phyloP scores from a whole-genome alignment of 108 stramenopile species.

The Chaetoceros muelleri region DNA sequence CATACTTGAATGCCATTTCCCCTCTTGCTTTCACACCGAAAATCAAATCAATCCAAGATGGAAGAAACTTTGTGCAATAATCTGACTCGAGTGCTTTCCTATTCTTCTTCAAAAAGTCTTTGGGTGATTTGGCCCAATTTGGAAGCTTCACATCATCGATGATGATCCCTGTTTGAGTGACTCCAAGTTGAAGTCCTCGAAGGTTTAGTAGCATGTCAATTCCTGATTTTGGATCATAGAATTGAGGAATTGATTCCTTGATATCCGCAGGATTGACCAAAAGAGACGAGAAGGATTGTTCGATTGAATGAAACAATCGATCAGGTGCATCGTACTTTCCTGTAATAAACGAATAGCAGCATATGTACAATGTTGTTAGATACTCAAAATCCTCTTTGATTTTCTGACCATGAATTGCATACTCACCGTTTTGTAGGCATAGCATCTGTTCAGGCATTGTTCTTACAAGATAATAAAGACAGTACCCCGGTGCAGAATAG shows the following conservation, averaged over 20 bases:
- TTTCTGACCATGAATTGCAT: neutral
- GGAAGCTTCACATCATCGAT: slow-evolving; percentile 87
- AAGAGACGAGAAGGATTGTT: slow-evolving; percentile 64
- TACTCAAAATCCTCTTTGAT: no score
- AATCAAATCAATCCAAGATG: slow-evolving; percentile 96
- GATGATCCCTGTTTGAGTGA: slow-evolving; percentile 76
- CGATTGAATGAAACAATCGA: slow-evolving; percentile 84
- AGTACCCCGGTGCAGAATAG: slow-evolving; percentile 95
- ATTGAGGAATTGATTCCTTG: slow-evolving; percentile 97
- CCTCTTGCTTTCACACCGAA: slow-evolving; percentile 92
- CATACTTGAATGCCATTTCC: slow-evolving; percentile 59
- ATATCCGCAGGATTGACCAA: slow-evolving; percentile 91
- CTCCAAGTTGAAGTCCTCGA: slow-evolving; percentile 85
- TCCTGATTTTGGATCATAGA: slow-evolving; percentile 66
- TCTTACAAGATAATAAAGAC: slow-evolving; percentile 93
- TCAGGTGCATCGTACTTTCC: slow-evolving; percentile 96
- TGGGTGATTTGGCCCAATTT: slow-evolving; percentile 80
- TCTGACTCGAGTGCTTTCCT: slow-evolving; percentile 90
- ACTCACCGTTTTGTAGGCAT: slow-evolving; percentile 90
- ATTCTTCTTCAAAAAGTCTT: slow-evolving; percentile 84
- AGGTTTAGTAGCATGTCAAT: slow-evolving; percentile 90
- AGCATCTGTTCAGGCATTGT: slow-evolving; percentile 96
- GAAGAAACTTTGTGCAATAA: slow-evolving; percentile 68
- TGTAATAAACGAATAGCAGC: slow-evolving; percentile 4
- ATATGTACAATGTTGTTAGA: neutral